Conservation (phyloP, 1,139 yeast species). For the Geotrichum aggregatum region DNA sequence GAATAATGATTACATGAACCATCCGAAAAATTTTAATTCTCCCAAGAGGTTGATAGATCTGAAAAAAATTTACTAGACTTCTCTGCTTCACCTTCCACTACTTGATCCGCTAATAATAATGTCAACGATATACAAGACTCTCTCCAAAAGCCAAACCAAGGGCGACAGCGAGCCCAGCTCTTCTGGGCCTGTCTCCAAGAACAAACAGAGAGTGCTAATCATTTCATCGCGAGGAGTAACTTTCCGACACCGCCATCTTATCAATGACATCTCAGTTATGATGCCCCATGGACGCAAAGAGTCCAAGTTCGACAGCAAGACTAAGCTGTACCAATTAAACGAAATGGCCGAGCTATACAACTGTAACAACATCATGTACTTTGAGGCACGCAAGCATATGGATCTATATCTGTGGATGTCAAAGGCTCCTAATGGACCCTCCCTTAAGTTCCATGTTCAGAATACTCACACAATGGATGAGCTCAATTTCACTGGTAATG, state of each 20-base stretch:
- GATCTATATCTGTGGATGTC: slow-evolving; percentile 93
- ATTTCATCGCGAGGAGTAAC: slow-evolving; percentile 92
- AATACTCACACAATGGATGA: slow-evolving; percentile 96
- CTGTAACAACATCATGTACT: slow-evolving; percentile 91
- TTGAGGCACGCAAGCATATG: slow-evolving; percentile 94
- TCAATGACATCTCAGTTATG: slow-evolving; percentile 70
- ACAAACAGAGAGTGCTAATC: slow-evolving; percentile 55
- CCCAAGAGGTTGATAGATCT: slow-evolving; percentile 5
- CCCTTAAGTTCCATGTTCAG: slow-evolving; percentile 87
- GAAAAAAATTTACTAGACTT: slow-evolving; percentile 3
- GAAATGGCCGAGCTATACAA: slow-evolving; percentile 96
- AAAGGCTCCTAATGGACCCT: slow-evolving; percentile 98
- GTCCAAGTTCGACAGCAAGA: slow-evolving; percentile 91
- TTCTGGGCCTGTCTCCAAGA: slow-evolving; percentile 29
- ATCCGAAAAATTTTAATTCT: slow-evolving; percentile 12
- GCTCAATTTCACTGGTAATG: slow-evolving; percentile 92
- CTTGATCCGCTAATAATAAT: slow-evolving; percentile 31
- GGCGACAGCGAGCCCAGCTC: slow-evolving; percentile 37
- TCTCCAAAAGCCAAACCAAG: slow-evolving; percentile 47
- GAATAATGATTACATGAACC: neutral
- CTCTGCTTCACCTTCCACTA: neutral
- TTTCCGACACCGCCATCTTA: slow-evolving; percentile 85
- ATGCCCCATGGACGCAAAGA: slow-evolving; percentile 96
- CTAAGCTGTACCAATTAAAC: slow-evolving; percentile 79
- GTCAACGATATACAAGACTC: slow-evolving; percentile 68